Percentiles rank a stretch among this genome's conserved stretches.
phyloP scores from a whole-genome alignment of 805 yeast genomes.

The Candida nitratophila region DNA sequence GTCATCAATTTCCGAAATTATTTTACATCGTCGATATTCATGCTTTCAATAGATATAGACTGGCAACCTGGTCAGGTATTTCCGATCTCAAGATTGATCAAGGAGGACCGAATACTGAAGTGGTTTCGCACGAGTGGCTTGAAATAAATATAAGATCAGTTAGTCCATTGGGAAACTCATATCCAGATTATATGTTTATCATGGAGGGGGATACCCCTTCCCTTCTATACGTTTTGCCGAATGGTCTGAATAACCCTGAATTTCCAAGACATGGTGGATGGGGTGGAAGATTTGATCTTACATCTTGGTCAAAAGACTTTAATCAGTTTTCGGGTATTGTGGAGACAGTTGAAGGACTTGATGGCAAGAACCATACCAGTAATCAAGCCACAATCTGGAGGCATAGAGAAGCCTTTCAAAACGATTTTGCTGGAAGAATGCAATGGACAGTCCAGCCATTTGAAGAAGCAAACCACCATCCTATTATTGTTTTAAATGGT shows the following conservation, averaged over 20 bases:
- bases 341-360: conserved; percentile 17
- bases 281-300: conserved; percentile 25
- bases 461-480: conserved; percentile 18
- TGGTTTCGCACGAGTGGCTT: conserved; percentile 21
- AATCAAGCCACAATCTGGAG: conserved; percentile 27
- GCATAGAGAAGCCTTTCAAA: conserved; percentile 26
- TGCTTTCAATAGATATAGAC: conserved; percentile 23
- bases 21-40: conserved; percentile 21
- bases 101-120: conserved; percentile 20
- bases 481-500: conserved; percentile 18
- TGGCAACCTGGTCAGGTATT: conserved; percentile 25
- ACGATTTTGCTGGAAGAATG: conserved; percentile 25
- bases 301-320: conserved; percentile 14
- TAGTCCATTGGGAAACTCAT: conserved; percentile 22
- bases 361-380: conserved; percentile 12
- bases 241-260: conserved; percentile 22
- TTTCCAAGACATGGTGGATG: conserved; percentile 28
- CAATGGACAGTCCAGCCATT: conserved; percentile 26
- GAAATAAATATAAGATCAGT: conserved; percentile 15
- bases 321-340: conserved; percentile 18
- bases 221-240: conserved; percentile 19
- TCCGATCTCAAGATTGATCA: conserved; percentile 21
- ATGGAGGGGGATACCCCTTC: conserved; percentile 30
- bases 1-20: conserved; percentile 19
- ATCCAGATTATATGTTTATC: conserved; percentile 16